Base-by-base conservation (phyloP, 768 basidiomycete species). In the Dentipellis sp. region DNA sequence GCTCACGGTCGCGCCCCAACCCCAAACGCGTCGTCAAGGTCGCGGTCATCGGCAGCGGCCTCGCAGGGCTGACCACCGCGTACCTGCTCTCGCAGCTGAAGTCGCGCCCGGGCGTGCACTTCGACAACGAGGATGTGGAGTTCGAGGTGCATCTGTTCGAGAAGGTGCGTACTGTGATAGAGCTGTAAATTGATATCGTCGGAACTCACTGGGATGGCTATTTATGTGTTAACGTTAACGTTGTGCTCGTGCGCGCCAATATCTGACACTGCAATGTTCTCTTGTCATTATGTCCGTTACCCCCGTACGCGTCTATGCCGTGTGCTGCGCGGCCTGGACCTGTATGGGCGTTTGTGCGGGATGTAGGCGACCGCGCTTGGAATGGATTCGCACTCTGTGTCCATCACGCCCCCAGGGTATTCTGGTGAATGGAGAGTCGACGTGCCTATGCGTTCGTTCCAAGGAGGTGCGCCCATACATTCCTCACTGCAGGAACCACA, bases 401-500 rank as follows among this genome's bases (percentile, higher is more conserved):
- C 79, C 7, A 53, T 81, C 5, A 68, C 71, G 16, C 65, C 69
- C 39, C 69, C 71, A 4, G 72, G 66, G 4, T 57, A 68, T 10
- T 67, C 67, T 19, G 64, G 71, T 37, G 68, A 76, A 50, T 80
- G 79, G 75, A 71, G 81, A 54, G 74, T 90, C 3, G 88, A 91
- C 64, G 87, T 89, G 0, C 88, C 88, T 0, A 91, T 91, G 88
- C 71, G 88, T 40, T 83, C 83, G 1, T 90, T 91, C 64, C 87
- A 91, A 75, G 83, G 83, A 71, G 86, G 86, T 83, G 54, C 52
- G 78, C 61, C 61, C 10, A 9, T 10, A 16, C 39, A 14, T 22
- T 46, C 19, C 37, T n/a, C 35, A 59, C 37, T 3, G 19, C n/a
- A 54, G 21, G 10, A 39, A 10, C 16, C 11, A 3, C 11, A 46